Conservation (phyloP, 768 basidiomycete genomes). For the Botryobasidium botryosum region DNA sequence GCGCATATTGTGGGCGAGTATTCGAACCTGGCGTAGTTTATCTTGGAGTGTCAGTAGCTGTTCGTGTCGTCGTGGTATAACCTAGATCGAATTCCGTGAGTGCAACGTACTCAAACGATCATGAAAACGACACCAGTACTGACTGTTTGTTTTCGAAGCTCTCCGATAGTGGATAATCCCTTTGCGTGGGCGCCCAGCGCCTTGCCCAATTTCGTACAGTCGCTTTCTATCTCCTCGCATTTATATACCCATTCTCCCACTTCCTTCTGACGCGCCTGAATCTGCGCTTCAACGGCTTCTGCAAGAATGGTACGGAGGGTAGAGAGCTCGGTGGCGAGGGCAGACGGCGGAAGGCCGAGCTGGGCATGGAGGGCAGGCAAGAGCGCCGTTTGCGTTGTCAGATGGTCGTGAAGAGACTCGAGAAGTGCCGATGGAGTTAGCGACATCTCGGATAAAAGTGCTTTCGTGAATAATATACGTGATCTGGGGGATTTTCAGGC, state of each 20-base stretch:
- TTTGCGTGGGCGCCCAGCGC: conserved; percentile 60
- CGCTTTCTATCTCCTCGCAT: conserved; percentile 42
- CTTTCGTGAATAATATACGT: no score
- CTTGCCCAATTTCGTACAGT: conserved; percentile 46
- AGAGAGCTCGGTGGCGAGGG: conserved; percentile 66
- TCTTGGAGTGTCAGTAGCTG: conserved; percentile 55
- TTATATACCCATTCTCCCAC: conserved; percentile 57
- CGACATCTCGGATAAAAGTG: no score
- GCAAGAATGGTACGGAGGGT: conserved; percentile 58
- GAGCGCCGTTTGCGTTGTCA: conserved; percentile 66
- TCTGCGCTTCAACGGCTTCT: conserved; percentile 56
- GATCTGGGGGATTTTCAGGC: no score
- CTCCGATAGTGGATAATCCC: conserved; percentile 36
- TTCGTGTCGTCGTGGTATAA: conserved; percentile 56
- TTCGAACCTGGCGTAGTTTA: conserved; percentile 60
- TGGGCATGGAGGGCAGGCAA: conserved; percentile 69
- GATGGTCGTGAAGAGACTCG: conserved; percentile 57
- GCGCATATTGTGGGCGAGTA: conserved; percentile 5
- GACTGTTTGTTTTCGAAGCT: conserved; percentile 46
- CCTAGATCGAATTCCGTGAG: conserved; percentile 8
- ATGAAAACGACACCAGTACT: conserved; percentile 13
- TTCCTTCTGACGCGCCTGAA: conserved; percentile 50
- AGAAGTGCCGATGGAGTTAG: no score
- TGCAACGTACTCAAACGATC: not conserved
- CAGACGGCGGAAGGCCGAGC: conserved; percentile 63